Conservation (phyloP, 345 rosid species). For the Gossypium anomalum region DNA sequence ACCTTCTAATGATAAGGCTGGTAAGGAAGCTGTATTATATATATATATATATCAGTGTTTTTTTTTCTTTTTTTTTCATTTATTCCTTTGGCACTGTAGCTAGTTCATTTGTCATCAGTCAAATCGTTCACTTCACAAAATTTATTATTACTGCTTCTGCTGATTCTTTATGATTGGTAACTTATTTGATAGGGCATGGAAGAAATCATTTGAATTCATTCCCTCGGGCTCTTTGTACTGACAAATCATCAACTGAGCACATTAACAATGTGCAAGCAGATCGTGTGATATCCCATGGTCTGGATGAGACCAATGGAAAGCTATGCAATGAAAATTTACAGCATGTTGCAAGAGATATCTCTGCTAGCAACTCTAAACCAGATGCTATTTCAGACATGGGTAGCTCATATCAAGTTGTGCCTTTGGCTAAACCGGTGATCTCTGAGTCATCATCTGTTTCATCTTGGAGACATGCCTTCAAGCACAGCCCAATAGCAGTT, state of each 20-base stretch:
- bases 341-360: constrained; percentile 9
- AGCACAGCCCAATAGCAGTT: constrained; percentile 26
- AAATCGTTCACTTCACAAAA: too few relatives aligned
- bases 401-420: constrained; percentile 17
- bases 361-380: constrained; percentile 8
- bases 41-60: not conserved
- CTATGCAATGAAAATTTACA: constrained; percentile 12
- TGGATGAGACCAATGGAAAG: constrained; percentile 17
- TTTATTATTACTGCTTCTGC: constrained; percentile 3
- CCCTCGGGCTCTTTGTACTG: constrained; percentile 5
- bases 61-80: not conserved
- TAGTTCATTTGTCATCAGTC: too few relatives aligned
- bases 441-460: constrained; percentile 14
- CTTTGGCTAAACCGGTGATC: constrained; percentile 16
- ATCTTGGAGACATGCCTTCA: constrained; percentile 13
- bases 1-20: constrained; percentile 25
- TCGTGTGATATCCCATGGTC: constrained; percentile 2
- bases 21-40: constrained; percentile 14
- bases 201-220: constrained; percentile 12
- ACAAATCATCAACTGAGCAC: constrained; percentile 17
- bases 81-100: too few relatives aligned
- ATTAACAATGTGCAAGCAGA: constrained; percentile 19
- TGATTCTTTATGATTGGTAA: not conserved
- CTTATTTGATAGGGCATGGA: constrained; percentile 22
- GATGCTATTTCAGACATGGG: not conserved